Evolutionary conservation across 352 stramenopile species (phyloP).

Genomic region (Phytophthora tentaculata): DNA sequence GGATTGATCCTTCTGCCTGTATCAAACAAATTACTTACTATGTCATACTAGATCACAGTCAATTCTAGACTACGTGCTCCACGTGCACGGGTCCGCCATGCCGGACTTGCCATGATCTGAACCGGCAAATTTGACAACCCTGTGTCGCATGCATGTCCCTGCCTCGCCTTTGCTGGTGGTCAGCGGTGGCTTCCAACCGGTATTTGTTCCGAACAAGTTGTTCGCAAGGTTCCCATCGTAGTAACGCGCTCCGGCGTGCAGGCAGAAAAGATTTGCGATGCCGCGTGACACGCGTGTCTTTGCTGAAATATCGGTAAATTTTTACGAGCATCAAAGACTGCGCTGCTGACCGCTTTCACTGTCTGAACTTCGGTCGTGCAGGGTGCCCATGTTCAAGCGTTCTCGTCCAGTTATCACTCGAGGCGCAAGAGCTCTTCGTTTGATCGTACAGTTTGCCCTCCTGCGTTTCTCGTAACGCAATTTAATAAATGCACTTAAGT

Average conservation of each 20-base stretch:
- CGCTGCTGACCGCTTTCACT: background rate
- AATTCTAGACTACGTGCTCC: too few species aligned
- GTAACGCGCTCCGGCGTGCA: conserved; percentile 13
- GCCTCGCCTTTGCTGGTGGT: conserved; percentile 26
- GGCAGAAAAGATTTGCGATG: conserved; percentile 25
- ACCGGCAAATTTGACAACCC: too few species aligned
- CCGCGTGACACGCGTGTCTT: conserved; percentile 22
- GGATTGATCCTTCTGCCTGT: too few species aligned
- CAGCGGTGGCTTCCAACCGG: too few species aligned
- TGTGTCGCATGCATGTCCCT: background rate
- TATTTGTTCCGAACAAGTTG: conserved; percentile 2
- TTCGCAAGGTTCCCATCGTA: conserved; percentile 13
- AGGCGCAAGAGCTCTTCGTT: conserved; percentile 9
- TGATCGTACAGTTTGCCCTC: conserved; percentile 9
- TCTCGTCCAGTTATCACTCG: background rate
- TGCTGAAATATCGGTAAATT: conserved; percentile 11
- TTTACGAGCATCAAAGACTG: conserved; percentile 10
- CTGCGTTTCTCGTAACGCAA: conserved; percentile 24
- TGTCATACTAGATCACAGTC: background rate
- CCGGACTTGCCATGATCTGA: background rate
- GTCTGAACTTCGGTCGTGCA: background rate
- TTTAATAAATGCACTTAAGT: too few species aligned
- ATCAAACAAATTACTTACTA: too few species aligned
- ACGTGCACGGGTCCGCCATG: background rate
- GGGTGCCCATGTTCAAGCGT: background rate